Evolutionary conservation across 2,329 filamentous ascomycete species (phyloP), one percentile per base, ranked within the genome.

Genomic region (Fusarium brevicatenulatum): DNA sequence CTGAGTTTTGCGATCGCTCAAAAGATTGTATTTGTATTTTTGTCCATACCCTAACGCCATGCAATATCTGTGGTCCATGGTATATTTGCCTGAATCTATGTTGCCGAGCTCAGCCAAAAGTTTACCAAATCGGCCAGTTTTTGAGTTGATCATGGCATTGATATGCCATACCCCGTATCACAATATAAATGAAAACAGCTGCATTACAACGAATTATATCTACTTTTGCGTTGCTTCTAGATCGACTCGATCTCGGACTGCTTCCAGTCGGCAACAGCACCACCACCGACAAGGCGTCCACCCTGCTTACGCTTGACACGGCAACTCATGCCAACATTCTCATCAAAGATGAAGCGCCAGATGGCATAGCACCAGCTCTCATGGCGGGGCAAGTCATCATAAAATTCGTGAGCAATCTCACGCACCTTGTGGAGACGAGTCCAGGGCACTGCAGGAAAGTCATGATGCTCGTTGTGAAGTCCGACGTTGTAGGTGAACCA

Each of bases 401-500:
- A 99, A 81, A 98, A 99, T 83, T 98, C 96, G 73, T 88, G 88
- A 2, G 96, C 96, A 63, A 97, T 93, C 71, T 90, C 84, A 79
- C 95, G 91, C 60, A 99, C 86, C 79, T 87, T 87, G 61, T 91
- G 93, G 43, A 99, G 88, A 37, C 92, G 88, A 15, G 95, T 98
- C 96, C 96, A 99, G 0, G 96, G 95, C 52, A 99, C 90, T 53
- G 96, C 96, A 16, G 96, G 96, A 84, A 99, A 99, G 83, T 99
- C 96, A 82, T 99, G 96, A 83, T 99, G 96, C 86, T 99, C 96
- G 81, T 99, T 99, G 86, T 99, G 96, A 79, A 98, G 86, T 59
- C 96, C 96, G 50, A 99, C 96, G 78, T 99, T 99, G 87, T 98
- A 99, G 2, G 95, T 97, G 55, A 99, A 84, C 78, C 95, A 84